A percentile compares a stretch with the other conserved stretches of the same genome.
Conservation (phyloP, 1,284 basidiomycete genomes). For the Moesziomyces sp. region DNA sequence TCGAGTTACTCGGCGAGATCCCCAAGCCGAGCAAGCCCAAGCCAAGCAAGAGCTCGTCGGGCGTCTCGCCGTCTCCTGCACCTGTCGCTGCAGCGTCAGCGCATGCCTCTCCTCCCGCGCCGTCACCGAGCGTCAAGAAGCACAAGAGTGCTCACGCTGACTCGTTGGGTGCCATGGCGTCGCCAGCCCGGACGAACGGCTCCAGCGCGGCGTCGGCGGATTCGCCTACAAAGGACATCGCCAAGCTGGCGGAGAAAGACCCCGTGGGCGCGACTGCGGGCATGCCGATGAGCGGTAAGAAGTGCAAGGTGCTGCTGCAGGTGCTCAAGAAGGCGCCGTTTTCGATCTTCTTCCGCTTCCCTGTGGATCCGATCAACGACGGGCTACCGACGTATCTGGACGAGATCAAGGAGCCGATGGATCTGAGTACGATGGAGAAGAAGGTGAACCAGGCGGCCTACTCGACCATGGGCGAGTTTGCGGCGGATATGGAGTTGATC, state of each 20-base stretch:
- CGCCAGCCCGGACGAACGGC: conserved; percentile 5
- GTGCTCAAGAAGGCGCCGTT: conserved; percentile 77
- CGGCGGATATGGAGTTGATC: conserved; percentile 82
- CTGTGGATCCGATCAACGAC: conserved; percentile 81
- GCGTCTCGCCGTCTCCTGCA: conserved; percentile 14
- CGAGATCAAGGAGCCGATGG: conserved; percentile 92
- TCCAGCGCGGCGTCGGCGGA: conserved; percentile 7
- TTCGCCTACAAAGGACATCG: conserved; percentile 28
- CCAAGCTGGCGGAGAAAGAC: conserved; percentile 41
- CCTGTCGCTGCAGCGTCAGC: conserved; percentile 9
- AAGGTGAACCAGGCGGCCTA: conserved; percentile 70
- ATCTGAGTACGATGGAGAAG: conserved; percentile 83
- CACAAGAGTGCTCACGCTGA: conserved; percentile 10
- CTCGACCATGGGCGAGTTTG: conserved; percentile 73
- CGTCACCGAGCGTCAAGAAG: conserved; percentile 20
- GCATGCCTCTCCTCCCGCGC: conserved; percentile 11
- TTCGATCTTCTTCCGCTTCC: conserved; percentile 80
- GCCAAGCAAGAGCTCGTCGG: conserved; percentile 8
- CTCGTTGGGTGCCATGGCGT: neutral
- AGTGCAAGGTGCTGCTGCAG: conserved; percentile 80
- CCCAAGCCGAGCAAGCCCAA: conserved; percentile 40
- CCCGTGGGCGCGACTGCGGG: conserved; percentile 45
- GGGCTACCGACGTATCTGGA: conserved; percentile 91
- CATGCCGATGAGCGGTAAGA: conserved; percentile 69
- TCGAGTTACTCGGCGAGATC: conserved; percentile 38